Evolutionary conservation across 164 flowering plant species (phyloP), one percentile per base, ranked within the genome.

Genomic region (Tetracentron sinense): DNA sequence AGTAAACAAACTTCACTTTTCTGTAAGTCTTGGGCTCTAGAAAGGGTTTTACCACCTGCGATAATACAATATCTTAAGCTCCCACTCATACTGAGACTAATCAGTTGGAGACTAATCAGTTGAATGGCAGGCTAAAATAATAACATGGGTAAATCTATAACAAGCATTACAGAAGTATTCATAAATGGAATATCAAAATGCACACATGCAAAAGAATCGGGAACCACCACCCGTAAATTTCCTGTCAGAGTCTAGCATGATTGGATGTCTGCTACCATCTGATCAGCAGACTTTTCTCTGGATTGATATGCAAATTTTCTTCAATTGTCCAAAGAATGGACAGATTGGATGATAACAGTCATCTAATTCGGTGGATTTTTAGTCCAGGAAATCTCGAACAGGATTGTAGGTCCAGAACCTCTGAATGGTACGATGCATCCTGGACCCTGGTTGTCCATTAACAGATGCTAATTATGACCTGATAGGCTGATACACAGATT

Each of bases 1-100:
- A 84, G 77, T 86, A 89, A 3, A 83, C 86, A 68, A 92, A 92
- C 50, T 82, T 83, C 73, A 86, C 89, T 79, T 88, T 88, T 72
- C 79, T 72, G 54, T 56, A 74, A 28, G 98, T 89, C 63, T 74
- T 84, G 20, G 79, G 66, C 61, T 89, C 98, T 56, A 92, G 59
- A 67, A 88, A 88, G 62, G 85, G 88, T 69, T 79, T 89, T 54
- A 88, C 83, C 19, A 77, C 78, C 96, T 92, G 76, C 67, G 71
- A 23, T 47, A 17, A 21, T 0, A 22, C 48, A 33, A 51, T 26
- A 1, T 28, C 14, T 42, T 27, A 35, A 33, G 2, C 53, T 16
- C 23, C 4, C 23, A 23, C 17, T 23, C 1, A 12, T n/a, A 7
- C 42, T 8, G 14, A 35, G 10, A 4, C 4, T 4, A 33, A 4